Evolutionary conservation across 352 stramenopile genomes (phyloP).

Genomic region (Phytophthora tentaculata): DNA sequence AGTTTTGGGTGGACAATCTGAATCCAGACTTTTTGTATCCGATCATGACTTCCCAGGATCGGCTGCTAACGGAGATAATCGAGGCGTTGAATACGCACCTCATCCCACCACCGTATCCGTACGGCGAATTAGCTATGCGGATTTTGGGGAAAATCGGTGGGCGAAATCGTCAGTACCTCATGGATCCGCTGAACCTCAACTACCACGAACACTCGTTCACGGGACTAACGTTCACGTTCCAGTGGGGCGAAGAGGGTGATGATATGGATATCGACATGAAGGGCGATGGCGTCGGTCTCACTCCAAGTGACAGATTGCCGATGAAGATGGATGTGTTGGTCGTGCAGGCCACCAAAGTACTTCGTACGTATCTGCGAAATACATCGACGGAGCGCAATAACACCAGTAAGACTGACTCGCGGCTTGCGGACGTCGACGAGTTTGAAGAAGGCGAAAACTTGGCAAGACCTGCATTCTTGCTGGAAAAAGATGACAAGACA

Average conservation of each 20-base stretch:
- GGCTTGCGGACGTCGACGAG: constrained; percentile 67
- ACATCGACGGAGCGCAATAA: constrained; percentile 57
- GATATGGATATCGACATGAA: constrained; percentile 34
- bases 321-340: constrained; percentile 74
- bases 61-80: constrained; percentile 94
- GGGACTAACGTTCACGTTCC: constrained; percentile 60
- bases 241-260: constrained; percentile 42
- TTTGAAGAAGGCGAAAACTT: constrained; percentile 62
- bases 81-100: constrained; percentile 96
- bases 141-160: constrained; percentile 98
- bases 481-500: constrained; percentile 90
- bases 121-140: constrained; percentile 95
- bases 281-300: constrained; percentile 3
- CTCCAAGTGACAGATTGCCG: constrained; percentile 26
- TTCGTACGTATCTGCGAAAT: constrained; percentile 70
- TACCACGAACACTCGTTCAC: constrained; percentile 52
- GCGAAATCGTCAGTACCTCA: constrained; percentile 90
- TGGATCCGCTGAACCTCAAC: constrained; percentile 78
- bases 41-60: constrained; percentile 92
- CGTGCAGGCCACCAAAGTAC: constrained; percentile 48
- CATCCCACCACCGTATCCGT: constrained; percentile 96
- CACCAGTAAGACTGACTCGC: constrained; percentile 62
- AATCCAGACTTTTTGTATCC: constrained; percentile 97
- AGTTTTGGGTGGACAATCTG: constrained; percentile 99
- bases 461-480: constrained; percentile 49